phyloP scores from a whole-genome alignment of 257 asterid genomes.

The Ophiorrhiza pumila region DNA sequence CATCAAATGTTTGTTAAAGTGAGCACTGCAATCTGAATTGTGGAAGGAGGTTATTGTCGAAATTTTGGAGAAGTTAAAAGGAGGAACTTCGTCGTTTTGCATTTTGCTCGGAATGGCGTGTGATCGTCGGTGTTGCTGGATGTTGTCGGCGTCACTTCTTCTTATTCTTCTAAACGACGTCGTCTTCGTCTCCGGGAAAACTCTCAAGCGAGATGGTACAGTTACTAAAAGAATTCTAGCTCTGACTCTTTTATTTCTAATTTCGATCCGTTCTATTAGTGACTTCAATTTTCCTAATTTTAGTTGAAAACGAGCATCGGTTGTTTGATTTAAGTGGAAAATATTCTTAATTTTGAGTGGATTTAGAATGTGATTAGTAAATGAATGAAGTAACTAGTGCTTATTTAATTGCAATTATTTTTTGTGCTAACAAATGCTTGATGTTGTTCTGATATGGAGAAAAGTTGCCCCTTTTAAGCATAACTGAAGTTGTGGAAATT shows the following conservation, averaged over 20 bases:
- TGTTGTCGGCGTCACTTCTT: not conserved
- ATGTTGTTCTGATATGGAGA: too few relatives aligned
- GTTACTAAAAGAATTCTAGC: constrained; percentile 6
- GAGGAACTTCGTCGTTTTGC: not conserved
- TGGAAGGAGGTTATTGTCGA: not conserved
- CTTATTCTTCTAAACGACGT: constrained; percentile 37
- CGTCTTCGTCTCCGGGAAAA: constrained; percentile 68
- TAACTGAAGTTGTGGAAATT: not conserved
- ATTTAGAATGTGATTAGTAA: not conserved
- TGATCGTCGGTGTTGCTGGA: constrained; percentile 21
- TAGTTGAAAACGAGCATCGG: not conserved
- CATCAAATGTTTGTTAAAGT: not conserved
- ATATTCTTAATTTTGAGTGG: not conserved
- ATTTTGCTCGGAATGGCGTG: constrained; percentile 15
- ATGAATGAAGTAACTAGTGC: not conserved
- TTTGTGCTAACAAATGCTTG: not conserved
- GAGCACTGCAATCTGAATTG: not conserved
- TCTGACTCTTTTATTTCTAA: not conserved
- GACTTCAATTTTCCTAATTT: not conserved
- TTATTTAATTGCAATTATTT: not conserved
- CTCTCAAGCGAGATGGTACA: constrained; percentile 88
- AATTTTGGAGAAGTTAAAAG: not conserved
- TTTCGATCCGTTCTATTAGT: not conserved
- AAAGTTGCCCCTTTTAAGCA: not conserved
- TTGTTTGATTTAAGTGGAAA: not conserved